These are phyloP conservation scores for Colletotrichum abscissum DNA, from an alignment of 2,329 filamentous ascomycete genomes.

Conservation along the genomic window DNA sequence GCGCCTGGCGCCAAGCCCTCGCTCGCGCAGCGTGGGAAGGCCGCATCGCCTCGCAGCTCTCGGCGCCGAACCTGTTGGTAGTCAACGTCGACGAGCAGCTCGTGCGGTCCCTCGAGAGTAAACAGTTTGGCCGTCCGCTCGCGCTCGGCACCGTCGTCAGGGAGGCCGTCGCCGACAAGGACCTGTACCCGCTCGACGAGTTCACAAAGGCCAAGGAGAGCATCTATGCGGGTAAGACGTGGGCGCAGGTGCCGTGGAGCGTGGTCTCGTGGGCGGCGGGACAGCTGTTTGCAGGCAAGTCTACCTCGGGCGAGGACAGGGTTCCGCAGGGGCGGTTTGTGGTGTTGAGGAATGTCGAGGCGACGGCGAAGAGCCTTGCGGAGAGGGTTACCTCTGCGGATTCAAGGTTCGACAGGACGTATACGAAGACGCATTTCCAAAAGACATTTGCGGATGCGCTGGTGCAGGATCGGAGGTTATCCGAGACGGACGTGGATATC, in stretches of 20 bases:
- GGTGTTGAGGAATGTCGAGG: slow-evolving; percentile 71
- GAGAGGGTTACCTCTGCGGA: slow-evolving; percentile 48
- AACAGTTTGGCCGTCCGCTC: slow-evolving; percentile 83
- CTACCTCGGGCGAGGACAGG: slow-evolving; percentile 59
- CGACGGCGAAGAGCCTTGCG: slow-evolving; percentile 65
- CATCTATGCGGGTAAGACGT: slow-evolving; percentile 74
- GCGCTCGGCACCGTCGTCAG: slow-evolving; percentile 81
- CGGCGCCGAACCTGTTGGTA: slow-evolving; percentile 59
- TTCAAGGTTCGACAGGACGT: slow-evolving; percentile 73
- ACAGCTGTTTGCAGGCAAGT: slow-evolving; percentile 65
- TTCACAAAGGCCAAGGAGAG: slow-evolving; percentile 76
- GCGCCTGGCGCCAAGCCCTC: slow-evolving; percentile 82
- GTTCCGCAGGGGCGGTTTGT: slow-evolving; percentile 74
- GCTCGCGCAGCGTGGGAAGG: slow-evolving; percentile 76
- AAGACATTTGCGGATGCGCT: slow-evolving; percentile 66
- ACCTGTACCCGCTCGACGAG: slow-evolving; percentile 76
- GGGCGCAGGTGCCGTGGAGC: slow-evolving; percentile 76
- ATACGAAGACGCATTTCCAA: slow-evolving; percentile 73
- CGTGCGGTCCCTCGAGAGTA: slow-evolving; percentile 76
- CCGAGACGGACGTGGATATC: slow-evolving; percentile 74
- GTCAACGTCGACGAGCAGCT: slow-evolving; percentile 72
- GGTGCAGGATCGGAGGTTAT: slow-evolving; percentile 61
- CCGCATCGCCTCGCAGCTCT: slow-evolving; percentile 51
- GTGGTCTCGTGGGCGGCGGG: slow-evolving; percentile 81
- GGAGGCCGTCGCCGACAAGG: slow-evolving; percentile 77